These are phyloP conservation scores for Dactylellina leptospora DNA, from an alignment of 2,329 filamentous ascomycete genomes.

Conservation along the genomic window DNA sequence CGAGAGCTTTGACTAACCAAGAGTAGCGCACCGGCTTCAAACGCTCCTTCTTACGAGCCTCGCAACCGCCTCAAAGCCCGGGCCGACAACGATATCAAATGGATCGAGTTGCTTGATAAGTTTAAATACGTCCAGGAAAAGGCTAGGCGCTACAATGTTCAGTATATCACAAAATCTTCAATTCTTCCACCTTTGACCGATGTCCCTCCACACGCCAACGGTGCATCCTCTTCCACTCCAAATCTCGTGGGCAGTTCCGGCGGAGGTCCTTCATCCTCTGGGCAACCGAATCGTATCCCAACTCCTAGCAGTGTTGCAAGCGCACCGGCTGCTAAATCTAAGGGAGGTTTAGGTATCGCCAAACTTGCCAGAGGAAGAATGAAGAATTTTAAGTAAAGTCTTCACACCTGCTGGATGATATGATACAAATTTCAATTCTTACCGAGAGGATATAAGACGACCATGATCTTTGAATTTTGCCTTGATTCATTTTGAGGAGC, in stretches of 20 bases:
- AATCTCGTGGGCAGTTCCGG: slow-evolving; percentile 15
- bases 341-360: slow-evolving; percentile 38
- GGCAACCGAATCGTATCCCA: slow-evolving; percentile 47
- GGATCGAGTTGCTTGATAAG: slow-evolving; percentile 92
- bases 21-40: slow-evolving; percentile 15
- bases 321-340: slow-evolving; percentile 32
- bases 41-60: slow-evolving; percentile 68
- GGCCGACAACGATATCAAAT: slow-evolving; percentile 85
- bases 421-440: no score
- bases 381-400: slow-evolving; percentile 37
- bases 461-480: no score
- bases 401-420: no score
- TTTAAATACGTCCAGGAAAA: slow-evolving; percentile 91
- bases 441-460: no score
- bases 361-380: slow-evolving; percentile 39
- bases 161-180: slow-evolving; percentile 53
- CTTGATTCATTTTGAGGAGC: neutral
- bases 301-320: slow-evolving; percentile 40
- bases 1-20: neutral
- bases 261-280: slow-evolving; percentile 11
- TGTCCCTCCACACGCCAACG: slow-evolving; percentile 23
- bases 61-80: slow-evolving; percentile 80
- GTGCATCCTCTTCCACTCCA: slow-evolving; percentile 19
- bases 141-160: slow-evolving; percentile 68
- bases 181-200: slow-evolving; percentile 47